Evolutionary conservation across 1,284 basidiomycete genomes (phyloP).

Genomic region (Cystobasidiaceae sp.): DNA sequence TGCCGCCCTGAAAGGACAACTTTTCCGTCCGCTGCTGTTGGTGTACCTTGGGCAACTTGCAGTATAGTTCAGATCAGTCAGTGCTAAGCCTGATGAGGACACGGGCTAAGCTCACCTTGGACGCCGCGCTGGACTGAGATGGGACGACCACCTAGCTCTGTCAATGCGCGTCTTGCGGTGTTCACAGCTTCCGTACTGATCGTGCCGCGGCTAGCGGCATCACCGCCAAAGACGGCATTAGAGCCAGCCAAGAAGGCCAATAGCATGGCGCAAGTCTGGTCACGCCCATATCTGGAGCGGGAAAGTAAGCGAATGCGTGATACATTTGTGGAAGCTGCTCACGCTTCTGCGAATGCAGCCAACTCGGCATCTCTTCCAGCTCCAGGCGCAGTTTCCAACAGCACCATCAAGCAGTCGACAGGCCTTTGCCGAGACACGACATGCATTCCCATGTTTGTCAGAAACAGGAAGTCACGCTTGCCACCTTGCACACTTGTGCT

Average conservation of each 20-base stretch:
- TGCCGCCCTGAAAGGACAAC: constrained; percentile 79
- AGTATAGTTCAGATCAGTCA: neutral
- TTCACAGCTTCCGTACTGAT: constrained; percentile 50
- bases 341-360: constrained; percentile 42
- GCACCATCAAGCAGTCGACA: constrained; percentile 64
- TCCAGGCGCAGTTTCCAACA: constrained; percentile 46
- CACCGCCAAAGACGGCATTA: constrained; percentile 25
- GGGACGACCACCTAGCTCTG: constrained; percentile 74
- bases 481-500: constrained; percentile 51
- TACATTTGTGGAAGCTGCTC: constrained; percentile 4
- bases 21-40: constrained; percentile 53
- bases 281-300: constrained; percentile 65
- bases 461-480: constrained; percentile 71
- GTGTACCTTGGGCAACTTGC: neutral
- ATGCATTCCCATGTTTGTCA: constrained; percentile 77
- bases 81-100: too few relatives aligned
- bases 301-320: constrained; percentile 4
- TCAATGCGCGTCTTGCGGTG: constrained; percentile 53
- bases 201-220: constrained; percentile 3
- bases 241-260: constrained; percentile 57
- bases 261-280: constrained; percentile 88
- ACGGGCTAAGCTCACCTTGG: constrained; percentile 30
- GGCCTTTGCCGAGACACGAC: constrained; percentile 77
- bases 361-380: constrained; percentile 38
- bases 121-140: constrained; percentile 66